Conservation (phyloP, 2,329 filamentous ascomycete genomes). For the Colletotrichum costaricense region DNA sequence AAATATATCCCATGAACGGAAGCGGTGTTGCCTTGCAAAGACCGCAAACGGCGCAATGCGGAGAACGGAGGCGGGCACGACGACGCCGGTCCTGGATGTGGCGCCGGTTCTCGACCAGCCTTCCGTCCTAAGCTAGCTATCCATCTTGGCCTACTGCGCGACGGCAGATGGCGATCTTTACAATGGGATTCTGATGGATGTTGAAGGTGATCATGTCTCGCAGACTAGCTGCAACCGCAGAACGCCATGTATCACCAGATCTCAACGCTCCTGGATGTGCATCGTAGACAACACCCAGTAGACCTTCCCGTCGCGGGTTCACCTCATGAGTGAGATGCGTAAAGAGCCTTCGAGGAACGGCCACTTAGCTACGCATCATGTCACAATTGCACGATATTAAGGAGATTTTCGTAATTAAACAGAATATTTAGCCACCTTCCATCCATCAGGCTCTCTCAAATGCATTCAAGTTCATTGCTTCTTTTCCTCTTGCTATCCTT, state of each 20-base stretch:
- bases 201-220: background rate
- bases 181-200: background rate
- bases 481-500: slow-evolving; percentile 38
- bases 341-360: background rate
- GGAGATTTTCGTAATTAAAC: slow-evolving; percentile 38
- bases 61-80: background rate
- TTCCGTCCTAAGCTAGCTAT: background rate
- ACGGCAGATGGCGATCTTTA: background rate
- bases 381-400: slow-evolving; percentile 9
- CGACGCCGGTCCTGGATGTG: background rate
- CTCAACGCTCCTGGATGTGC: background rate
- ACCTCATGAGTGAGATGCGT: background rate
- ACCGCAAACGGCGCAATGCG: background rate
- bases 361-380: background rate
- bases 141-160: background rate
- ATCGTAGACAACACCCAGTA: background rate
- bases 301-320: background rate
- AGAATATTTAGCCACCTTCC: slow-evolving; percentile 36
- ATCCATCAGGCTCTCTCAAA: slow-evolving; percentile 33
- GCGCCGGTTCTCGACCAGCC: slow-evolving; percentile 9
- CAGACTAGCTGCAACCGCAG: background rate
- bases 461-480: slow-evolving; percentile 37
- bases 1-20: background rate
- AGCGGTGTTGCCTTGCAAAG: background rate
- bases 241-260: background rate